A percentile compares a stretch with the other conserved stretches of the same genome.
Conservation (phyloP, 177 flowering plant genomes). For the Vitis hybrid region DNA sequence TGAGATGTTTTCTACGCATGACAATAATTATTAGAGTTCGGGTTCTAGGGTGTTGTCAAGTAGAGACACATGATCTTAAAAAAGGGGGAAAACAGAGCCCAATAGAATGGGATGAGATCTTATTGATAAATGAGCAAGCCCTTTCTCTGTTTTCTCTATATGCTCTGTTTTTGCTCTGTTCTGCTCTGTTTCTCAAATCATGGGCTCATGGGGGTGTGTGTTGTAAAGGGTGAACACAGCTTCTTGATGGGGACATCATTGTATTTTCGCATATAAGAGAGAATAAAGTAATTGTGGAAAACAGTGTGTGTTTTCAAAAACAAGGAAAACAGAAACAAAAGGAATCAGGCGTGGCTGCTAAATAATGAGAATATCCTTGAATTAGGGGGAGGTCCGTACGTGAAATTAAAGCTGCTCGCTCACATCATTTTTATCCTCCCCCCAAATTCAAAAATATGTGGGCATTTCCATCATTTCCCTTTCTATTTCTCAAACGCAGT, state of each 20-base stretch:
- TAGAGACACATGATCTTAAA: too few relatives aligned
- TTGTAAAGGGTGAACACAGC: background rate
- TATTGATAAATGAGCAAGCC: too few relatives aligned
- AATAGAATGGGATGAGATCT: too few relatives aligned
- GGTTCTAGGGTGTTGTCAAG: constrained; percentile 11
- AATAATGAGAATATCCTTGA: constrained; percentile 40
- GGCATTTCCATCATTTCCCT: constrained; percentile 19
- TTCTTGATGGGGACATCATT: constrained; percentile 18
- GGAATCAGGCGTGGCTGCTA: constrained; percentile 48
- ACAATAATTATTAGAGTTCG: constrained; percentile 25
- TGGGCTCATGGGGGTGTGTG: too few relatives aligned
- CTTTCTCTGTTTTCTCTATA: too few relatives aligned
- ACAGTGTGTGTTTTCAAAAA: background rate
- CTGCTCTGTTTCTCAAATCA: too few relatives aligned
- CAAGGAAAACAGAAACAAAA: constrained; percentile 8
- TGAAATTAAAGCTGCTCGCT: constrained; percentile 17
- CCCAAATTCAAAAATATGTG: constrained; percentile 11
- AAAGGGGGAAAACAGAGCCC: too few relatives aligned
- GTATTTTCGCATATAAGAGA: constrained; percentile 11
- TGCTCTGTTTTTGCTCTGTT: too few relatives aligned
- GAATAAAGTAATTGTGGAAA: background rate
- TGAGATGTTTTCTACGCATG: constrained; percentile 19
- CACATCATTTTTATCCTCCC: constrained; percentile 31
- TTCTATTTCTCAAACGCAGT: background rate
- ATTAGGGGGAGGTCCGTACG: constrained; percentile 23